A percentile compares a stretch with the other conserved stretches of the same genome.
These are phyloP conservation scores for Ophiocordyceps robertsii DNA, from an alignment of 2,329 filamentous ascomycete genomes.

Conservation along the genomic window DNA sequence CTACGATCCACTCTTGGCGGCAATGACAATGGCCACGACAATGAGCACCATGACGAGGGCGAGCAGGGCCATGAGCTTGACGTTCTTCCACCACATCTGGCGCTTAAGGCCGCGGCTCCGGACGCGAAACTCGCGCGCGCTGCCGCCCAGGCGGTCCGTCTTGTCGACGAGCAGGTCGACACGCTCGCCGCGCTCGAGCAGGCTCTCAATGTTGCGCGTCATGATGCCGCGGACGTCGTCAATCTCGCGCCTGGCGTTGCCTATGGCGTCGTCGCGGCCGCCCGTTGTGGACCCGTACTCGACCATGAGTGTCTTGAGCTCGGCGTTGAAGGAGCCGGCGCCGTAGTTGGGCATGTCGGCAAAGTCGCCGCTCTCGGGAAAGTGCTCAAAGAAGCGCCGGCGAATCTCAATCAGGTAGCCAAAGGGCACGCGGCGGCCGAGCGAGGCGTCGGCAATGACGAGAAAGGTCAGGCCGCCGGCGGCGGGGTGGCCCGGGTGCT, in stretches of 20 bases:
- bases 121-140: conserved; percentile 79
- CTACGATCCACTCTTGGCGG: conserved; percentile 28
- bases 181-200: conserved; percentile 80
- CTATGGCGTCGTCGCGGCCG: conserved; percentile 67
- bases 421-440: conserved; percentile 82
- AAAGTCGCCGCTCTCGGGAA: conserved; percentile 57
- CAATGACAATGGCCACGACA: conserved; percentile 39
- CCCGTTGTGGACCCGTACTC: conserved; percentile 70
- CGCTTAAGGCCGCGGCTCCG: conserved; percentile 75
- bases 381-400: conserved; percentile 67
- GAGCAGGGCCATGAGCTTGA: conserved; percentile 79
- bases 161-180: conserved; percentile 93
- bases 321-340: conserved; percentile 71
- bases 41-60: conserved; percentile 52
- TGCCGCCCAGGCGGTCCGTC: conserved; percentile 82
- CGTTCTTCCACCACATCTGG: conserved; percentile 99
- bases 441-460: conserved; percentile 67
- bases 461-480: conserved; percentile 83
- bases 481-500: conserved; percentile 41
- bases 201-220: conserved; percentile 86
- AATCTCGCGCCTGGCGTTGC: conserved; percentile 76
- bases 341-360: conserved; percentile 75
- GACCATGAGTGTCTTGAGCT: conserved; percentile 65
- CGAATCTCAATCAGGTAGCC: conserved; percentile 86
- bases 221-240: conserved; percentile 87